phyloP scores from a whole-genome alignment of 129 eudicot species.

The Deinandra increscens region DNA sequence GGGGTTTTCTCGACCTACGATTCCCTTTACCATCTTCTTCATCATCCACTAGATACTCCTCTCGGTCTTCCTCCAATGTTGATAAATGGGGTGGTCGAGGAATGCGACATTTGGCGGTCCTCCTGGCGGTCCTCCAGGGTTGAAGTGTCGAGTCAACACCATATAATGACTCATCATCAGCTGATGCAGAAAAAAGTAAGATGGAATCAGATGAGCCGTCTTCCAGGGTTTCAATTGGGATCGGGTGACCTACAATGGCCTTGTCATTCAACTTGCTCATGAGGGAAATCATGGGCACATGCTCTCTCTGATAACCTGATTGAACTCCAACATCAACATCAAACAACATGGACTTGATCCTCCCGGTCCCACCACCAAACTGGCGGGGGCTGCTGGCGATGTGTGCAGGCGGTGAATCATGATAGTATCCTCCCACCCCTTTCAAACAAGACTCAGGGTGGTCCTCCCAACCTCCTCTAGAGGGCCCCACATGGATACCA shows the following conservation, averaged over 20 bases:
- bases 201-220: conserved; percentile 50
- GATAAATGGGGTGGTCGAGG: conserved; percentile 43
- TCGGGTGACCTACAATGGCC: conserved; percentile 93
- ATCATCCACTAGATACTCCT: conserved; percentile 29
- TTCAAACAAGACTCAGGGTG: not conserved
- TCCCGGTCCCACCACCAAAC: conserved; percentile 36
- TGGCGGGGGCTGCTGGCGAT: conserved; percentile 28
- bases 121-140: conserved; percentile 91
- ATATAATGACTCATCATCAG: conserved; percentile 25
- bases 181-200: conserved; percentile 36
- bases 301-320: conserved; percentile 72
- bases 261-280: conserved; percentile 87
- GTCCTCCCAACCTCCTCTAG: conserved; percentile 41
- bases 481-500: not conserved
- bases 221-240: conserved; percentile 75
- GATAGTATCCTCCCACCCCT: not conserved
- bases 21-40: conserved; percentile 28
- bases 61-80: conserved; percentile 38
- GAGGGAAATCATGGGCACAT: conserved; percentile 87
- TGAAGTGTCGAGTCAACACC: conserved; percentile 50
- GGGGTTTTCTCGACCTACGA: conserved; percentile 26
- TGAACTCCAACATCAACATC: conserved; percentile 85
- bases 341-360: conserved; percentile 41
- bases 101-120: conserved; percentile 77
- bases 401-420: conserved; percentile 36